A percentile compares a stretch with the other conserved stretches of the same genome.
These are phyloP conservation scores for Debaryomyces hansenii DNA, from an alignment of 805 yeast species.

Conservation along the genomic window DNA sequence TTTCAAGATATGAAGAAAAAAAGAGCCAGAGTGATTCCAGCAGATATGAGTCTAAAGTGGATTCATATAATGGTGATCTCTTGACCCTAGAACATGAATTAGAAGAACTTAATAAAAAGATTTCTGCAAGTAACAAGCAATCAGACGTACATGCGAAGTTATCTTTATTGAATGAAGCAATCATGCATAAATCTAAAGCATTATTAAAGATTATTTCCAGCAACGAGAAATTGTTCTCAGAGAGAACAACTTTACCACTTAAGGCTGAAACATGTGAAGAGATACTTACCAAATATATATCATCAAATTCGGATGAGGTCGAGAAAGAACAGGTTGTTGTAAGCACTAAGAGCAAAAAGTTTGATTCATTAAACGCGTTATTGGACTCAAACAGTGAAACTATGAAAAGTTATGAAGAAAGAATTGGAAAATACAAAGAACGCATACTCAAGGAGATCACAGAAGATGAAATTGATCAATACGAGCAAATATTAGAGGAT, in stretches of 20 bases:
- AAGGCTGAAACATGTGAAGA: slow-evolving; percentile 13
- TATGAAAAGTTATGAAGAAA: slow-evolving; percentile 6
- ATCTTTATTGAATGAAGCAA: slow-evolving; percentile 43
- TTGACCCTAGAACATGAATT: slow-evolving; percentile 31
- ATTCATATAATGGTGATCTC: slow-evolving; percentile 36
- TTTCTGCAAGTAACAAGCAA: slow-evolving; percentile 54
- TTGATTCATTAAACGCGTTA: slow-evolving; percentile 1
- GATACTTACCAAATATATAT: slow-evolving; percentile 3
- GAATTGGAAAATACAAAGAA: slow-evolving; percentile 1
- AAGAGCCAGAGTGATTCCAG: slow-evolving; percentile 23
- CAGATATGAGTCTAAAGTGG: slow-evolving; percentile 33
- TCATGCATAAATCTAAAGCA: slow-evolving; percentile 26
- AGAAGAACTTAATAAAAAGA: slow-evolving; percentile 53
- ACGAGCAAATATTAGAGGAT: slow-evolving; percentile 49
- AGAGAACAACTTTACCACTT: slow-evolving; percentile 12
- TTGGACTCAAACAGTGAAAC: not conserved
- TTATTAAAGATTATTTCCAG: slow-evolving; percentile 24
- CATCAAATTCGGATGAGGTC: not conserved
- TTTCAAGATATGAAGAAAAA: slow-evolving; percentile 26
- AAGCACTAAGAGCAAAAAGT: not conserved
- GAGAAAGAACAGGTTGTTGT: not conserved
- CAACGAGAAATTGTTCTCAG: slow-evolving; percentile 19
- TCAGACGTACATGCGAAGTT: slow-evolving; percentile 59
- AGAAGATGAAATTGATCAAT: slow-evolving; percentile 47
- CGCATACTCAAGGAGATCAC: slow-evolving; percentile 26